These are phyloP conservation scores for Podaxis sp. DNA, from an alignment of 768 basidiomycete species.

Conservation along the genomic window DNA sequence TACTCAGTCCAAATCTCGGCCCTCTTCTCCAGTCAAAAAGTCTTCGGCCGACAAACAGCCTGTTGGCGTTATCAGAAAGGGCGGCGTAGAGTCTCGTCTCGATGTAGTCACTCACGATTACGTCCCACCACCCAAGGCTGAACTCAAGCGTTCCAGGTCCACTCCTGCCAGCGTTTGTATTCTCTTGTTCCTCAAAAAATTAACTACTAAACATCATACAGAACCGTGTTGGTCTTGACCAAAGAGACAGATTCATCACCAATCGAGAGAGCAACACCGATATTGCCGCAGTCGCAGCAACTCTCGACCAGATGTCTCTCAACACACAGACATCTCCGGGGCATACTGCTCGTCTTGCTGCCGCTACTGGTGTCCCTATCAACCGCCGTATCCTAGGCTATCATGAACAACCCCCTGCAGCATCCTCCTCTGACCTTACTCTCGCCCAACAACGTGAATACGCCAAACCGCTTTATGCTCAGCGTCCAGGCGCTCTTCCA, in stretches of 20 bases:
- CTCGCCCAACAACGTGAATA: slow-evolving; percentile 75
- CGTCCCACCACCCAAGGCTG: slow-evolving; percentile 56
- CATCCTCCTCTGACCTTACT: slow-evolving; percentile 67
- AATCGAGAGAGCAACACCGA: slow-evolving; percentile 38
- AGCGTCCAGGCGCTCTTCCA: slow-evolving; percentile 56
- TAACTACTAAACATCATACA: slow-evolving; percentile 14
- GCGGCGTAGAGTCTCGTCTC: slow-evolving; percentile 71
- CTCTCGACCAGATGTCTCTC: slow-evolving; percentile 59
- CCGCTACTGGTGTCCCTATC: slow-evolving; percentile 69
- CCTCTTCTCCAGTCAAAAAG: slow-evolving; percentile 20
- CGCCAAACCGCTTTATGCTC: slow-evolving; percentile 69
- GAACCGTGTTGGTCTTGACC: slow-evolving; percentile 42
- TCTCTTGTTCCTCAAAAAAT: slow-evolving; percentile 10
- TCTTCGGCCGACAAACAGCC: not conserved
- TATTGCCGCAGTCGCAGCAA: slow-evolving; percentile 46
- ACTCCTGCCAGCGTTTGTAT: slow-evolving; percentile 55
- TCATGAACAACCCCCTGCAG: slow-evolving; percentile 78
- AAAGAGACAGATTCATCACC: slow-evolving; percentile 72
- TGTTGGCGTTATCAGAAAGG: slow-evolving; percentile 67
- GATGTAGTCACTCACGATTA: slow-evolving; percentile 79
- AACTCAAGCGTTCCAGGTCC: slow-evolving; percentile 69
- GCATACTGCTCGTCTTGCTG: slow-evolving; percentile 74
- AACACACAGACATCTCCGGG: slow-evolving; percentile 64
- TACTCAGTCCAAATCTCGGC: slow-evolving; percentile 12
- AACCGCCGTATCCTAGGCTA: slow-evolving; percentile 85